Percentiles rank a stretch among this genome's conserved stretches.
phyloP scores from a whole-genome alignment of 2,329 filamentous ascomycete genomes.

The Alternaria burnsii region DNA sequence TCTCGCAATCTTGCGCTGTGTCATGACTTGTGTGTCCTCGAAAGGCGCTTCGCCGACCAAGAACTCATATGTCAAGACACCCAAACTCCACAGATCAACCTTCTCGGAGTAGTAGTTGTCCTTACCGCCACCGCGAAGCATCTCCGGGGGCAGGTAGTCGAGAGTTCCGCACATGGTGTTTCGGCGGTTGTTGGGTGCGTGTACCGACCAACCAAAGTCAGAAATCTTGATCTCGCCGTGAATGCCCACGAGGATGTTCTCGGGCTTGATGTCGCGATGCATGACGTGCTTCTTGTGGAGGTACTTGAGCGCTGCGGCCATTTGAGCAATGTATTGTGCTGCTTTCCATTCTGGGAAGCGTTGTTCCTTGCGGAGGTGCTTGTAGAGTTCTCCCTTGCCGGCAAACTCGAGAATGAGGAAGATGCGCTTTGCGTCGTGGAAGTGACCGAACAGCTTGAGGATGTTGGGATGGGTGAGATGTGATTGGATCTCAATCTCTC shows the following conservation, averaged over 20 bases:
- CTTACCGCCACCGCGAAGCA: conserved; percentile 82
- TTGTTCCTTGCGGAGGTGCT: conserved; percentile 80
- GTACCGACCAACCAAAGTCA: conserved; percentile 98
- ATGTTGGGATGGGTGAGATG: conserved; percentile 89
- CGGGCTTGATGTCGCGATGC: conserved; percentile 96
- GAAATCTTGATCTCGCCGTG: conserved; percentile 99
- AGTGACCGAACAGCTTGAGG: conserved; percentile 83
- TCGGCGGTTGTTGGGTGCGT: conserved; percentile 91
- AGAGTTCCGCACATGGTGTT: conserved; percentile 97
- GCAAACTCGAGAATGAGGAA: conserved; percentile 90
- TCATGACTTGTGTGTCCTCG: conserved; percentile 95
- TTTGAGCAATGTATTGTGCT: conserved; percentile 86
- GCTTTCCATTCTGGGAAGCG: conserved; percentile 87
- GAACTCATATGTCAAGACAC: conserved; percentile 96
- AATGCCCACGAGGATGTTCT: conserved; percentile 95
- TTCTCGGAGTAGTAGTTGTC: conserved; percentile 95
- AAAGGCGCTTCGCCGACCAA: conserved; percentile 95
- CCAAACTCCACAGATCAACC: conserved; percentile 95
- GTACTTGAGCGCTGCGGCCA: conserved; percentile 88
- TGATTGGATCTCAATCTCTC: conserved; percentile 89
- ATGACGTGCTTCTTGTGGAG: conserved; percentile 97
- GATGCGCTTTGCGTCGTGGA: conserved; percentile 87
- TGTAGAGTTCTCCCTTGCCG: conserved; percentile 86
- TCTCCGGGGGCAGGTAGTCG: conserved; percentile 97
- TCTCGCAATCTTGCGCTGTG: conserved; percentile 84